A percentile compares a stretch with the other conserved stretches of the same genome.
Conservation (phyloP, 73 alveolate genomes). For the Tetrahymena borealis region DNA sequence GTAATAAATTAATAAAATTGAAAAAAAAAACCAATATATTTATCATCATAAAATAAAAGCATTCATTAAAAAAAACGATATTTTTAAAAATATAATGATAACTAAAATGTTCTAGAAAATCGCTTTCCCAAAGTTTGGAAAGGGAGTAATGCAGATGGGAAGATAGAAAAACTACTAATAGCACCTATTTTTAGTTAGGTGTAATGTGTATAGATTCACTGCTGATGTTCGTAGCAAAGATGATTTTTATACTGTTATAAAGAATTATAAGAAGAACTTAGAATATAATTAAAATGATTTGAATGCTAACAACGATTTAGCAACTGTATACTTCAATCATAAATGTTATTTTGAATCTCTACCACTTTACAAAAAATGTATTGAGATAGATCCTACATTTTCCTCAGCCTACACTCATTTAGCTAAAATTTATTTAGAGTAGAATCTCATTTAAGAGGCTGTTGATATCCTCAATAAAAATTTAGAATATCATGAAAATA, state of each 20-base stretch:
- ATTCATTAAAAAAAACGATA: no score
- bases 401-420: neutral
- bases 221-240: neutral
- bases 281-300: neutral
- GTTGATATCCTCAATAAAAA: neutral
- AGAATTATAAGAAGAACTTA: neutral
- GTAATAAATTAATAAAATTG: no score
- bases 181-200: no score
- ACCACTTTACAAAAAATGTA: neutral
- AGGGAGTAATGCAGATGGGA: no score
- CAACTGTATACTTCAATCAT: neutral
- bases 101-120: no score
- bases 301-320: neutral
- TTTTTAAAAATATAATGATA: no score
- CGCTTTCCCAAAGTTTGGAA: no score
- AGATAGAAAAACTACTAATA: no score
- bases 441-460: neutral
- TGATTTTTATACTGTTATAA: neutral
- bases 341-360: neutral
- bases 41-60: no score
- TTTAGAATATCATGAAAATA: neutral
- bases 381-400: neutral
- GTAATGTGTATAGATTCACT: neutral
- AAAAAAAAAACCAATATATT: no score
- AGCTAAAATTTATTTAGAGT: neutral